Evolutionary conservation across 495 filamentous ascomycete genomes (phyloP), one percentile per base, ranked within the genome.

Genomic region (Tetracladium setigerum): DNA sequence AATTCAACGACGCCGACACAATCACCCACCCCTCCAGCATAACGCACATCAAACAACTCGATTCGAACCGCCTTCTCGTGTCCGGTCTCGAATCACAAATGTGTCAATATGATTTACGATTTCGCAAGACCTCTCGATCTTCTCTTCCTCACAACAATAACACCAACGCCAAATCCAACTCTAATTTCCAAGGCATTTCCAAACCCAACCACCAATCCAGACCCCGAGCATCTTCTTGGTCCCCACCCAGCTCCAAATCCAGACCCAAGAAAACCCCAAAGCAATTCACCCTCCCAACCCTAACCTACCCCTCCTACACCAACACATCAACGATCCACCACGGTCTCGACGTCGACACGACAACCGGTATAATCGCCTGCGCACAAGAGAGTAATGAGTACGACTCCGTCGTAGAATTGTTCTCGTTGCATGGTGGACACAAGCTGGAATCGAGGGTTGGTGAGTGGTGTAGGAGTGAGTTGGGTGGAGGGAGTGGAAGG

Each of bases 91-190:
- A 56, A 7, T 53, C 49, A 1, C 48, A 19, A 12, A 33, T 61
- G 3, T 54, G 47, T 31, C 46, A 58, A 41, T 61, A 61, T 44
- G 58, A 61, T 35, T 24, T 58, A 9, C 52, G 58, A 12, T 61
- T 47, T 37, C 44, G 42, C 34, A 53, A 57, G 46, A 33, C 39
- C 3, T 10, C 31, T 13, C n/a, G 5, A 14, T n/a, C n/a, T n/a
- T n/a, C n/a, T n/a, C n/a, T n/a, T n/a, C n/a, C n/a, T n/a, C n/a
- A n/a, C n/a, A n/a, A n/a, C n/a, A 9, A 43, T 8, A 16, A 11
- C 7, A 12, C 40, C 11, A 7, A 13, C 10, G 24, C 16, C 10
- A 14, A n/a, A 14, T 37, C 34, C 13, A 2, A 37, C 16, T 5
- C 9, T 10, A 37, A n/a, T 37, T 10, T n/a, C 34, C n/a, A 34